Evolutionary conservation across 1,139 yeast species (phyloP), one percentile per base, ranked within the genome.

Genomic region (Pichia sp.): DNA sequence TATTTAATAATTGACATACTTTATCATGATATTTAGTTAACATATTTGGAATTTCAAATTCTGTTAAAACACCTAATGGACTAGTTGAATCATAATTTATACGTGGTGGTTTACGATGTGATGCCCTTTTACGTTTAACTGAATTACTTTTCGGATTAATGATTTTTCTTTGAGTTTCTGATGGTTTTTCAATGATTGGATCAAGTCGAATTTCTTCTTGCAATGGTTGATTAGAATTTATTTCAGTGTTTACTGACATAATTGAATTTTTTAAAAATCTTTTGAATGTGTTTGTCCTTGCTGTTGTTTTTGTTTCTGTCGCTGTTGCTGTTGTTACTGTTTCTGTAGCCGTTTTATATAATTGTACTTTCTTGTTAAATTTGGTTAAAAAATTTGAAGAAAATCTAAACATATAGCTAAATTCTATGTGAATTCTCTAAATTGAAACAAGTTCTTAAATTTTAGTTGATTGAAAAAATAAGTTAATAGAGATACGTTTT

Each of bases 21-120:
- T 40, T 32, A 12, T 30, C 33, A 60, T 43, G 43, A 41, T 73
- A 60, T 23, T 68, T 65, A 28, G 63, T 56, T 39, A 85, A 62
- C 23, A 90, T 58, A 42, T 76, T 80, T 33, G 76, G 71, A 50
- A 92, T 85, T 61, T 92, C 97, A 52, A 69, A 70, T 49, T 80
- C 77, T 27, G 58, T 41, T 40, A 92, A 70, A 4, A 87, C 86
- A 4, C 97, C 97, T 41, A 80, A 68, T 11, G 96, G 87, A 1
- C 94, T 75, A 0, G 95, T 85, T 12, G 84, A 74, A 48, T 90
- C 97, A 9, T 71, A 73, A 55, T 82, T 82, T 25, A 42, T 31
- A 23, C 46, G 37, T 26, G 53, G 51, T 35, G 75, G 70, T 61
- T 76, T 81, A 61, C 59, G 60, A 65, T 71, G 57, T 61, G 63